phyloP scores from a whole-genome alignment of 2,329 filamentous ascomycete species.

The Penicillium oxalicum region DNA sequence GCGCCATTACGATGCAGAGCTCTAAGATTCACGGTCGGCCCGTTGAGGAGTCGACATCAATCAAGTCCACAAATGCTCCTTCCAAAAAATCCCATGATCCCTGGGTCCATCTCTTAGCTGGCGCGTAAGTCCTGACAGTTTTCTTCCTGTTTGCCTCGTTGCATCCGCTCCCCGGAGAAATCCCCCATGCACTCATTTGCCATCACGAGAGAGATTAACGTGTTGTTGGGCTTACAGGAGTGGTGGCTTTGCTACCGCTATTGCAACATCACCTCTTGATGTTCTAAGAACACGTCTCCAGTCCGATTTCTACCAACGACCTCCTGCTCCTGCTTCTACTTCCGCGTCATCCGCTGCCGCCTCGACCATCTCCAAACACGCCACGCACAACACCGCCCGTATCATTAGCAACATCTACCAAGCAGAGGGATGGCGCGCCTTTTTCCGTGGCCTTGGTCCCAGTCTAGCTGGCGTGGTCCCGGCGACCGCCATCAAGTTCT shows the following conservation, averaged over 20 bases:
- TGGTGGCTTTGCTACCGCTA: constrained; percentile 80
- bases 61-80: constrained; percentile 7
- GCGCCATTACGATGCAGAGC: constrained; percentile 14
- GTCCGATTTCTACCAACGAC: constrained; percentile 82
- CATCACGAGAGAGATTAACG: constrained; percentile 2
- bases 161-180: background rate
- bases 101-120: constrained; percentile 29
- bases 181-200: background rate
- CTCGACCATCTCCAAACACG: constrained; percentile 42
- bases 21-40: constrained; percentile 13
- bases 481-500: constrained; percentile 37
- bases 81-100: constrained; percentile 16
- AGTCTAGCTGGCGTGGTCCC: constrained; percentile 37
- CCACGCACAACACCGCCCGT: constrained; percentile 28
- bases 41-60: constrained; percentile 7
- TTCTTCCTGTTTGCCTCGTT: background rate
- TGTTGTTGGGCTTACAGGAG: constrained; percentile 12
- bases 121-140: constrained; percentile 24
- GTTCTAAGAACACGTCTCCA: constrained; percentile 97
- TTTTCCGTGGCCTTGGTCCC: constrained; percentile 35
- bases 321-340: constrained; percentile 34
- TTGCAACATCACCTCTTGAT: constrained; percentile 90
- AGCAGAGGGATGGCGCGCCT: constrained; percentile 34
- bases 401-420: constrained; percentile 34
- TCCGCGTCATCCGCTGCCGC: constrained; percentile 47